phyloP scores from a whole-genome alignment of 306 rosid species.

The Vicia villosa region DNA sequence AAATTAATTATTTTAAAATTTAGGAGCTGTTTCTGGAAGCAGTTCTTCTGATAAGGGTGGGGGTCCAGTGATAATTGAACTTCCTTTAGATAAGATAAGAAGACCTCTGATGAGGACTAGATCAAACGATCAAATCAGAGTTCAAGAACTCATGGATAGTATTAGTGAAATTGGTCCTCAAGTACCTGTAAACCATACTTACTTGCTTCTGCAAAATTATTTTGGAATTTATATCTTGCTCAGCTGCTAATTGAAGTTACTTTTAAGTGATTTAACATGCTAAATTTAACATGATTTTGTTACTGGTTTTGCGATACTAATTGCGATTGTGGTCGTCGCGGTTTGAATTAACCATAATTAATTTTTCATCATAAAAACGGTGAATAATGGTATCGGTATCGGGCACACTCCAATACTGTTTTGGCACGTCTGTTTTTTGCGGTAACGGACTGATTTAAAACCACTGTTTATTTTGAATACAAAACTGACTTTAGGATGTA shows the following conservation, averaged over 20 bases:
- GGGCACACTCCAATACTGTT: too few species aligned
- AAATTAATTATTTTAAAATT: background rate
- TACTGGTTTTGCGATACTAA: too few species aligned
- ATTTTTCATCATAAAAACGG: too few species aligned
- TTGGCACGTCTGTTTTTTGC: too few species aligned
- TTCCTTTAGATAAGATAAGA: conserved; percentile 87
- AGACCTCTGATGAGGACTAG: conserved; percentile 93
- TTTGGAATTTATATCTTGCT: background rate
- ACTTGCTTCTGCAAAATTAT: conserved; percentile 7
- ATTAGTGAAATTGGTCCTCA: conserved; percentile 86
- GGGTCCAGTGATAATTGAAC: conserved; percentile 88
- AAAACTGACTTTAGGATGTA: too few species aligned
- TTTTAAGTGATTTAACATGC: too few species aligned
- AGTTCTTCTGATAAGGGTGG: conserved; percentile 53
- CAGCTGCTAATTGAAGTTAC: conserved; percentile 8
- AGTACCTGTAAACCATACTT: conserved; percentile 73
- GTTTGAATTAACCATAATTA: too few species aligned
- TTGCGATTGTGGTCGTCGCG: too few species aligned
- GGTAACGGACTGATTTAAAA: too few species aligned
- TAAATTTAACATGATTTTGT: too few species aligned
- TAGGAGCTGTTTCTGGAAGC: conserved; percentile 64
- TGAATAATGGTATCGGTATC: too few species aligned
- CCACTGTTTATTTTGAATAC: too few species aligned
- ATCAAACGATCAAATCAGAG: conserved; percentile 73
- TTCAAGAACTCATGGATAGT: conserved; percentile 83